Conservation (phyloP, 208 protist species). For the Trypanosoma boissoni region DNA sequence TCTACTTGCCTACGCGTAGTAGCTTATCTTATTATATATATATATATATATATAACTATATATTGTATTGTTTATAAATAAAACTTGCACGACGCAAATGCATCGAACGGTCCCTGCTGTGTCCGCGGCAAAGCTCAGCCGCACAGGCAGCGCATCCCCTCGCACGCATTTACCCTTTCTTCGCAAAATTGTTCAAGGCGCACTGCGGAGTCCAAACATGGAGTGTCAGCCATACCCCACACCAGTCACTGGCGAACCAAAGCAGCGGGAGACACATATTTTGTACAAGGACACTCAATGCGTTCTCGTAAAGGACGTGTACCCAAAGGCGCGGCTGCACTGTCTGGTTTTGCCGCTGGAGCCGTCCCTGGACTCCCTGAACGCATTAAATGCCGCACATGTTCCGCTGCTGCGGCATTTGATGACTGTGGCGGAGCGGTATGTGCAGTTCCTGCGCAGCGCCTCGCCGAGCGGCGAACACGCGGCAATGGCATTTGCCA, state of each 20-base stretch:
- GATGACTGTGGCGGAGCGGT: slow-evolving; percentile 45
- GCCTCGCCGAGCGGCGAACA: slow-evolving; percentile 16
- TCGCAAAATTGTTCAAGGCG: slow-evolving; percentile 59
- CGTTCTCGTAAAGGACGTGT: slow-evolving; percentile 82
- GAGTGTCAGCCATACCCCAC: slow-evolving; percentile 47
- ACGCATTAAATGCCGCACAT: slow-evolving; percentile 41
- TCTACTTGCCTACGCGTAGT: too few species aligned
- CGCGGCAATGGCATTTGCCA: slow-evolving; percentile 44
- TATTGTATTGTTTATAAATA: not conserved
- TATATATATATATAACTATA: slow-evolving; percentile 5
- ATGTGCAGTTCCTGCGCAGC: slow-evolving; percentile 48
- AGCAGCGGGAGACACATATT: slow-evolving; percentile 38
- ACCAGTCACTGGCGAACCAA: slow-evolving; percentile 27
- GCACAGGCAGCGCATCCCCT: slow-evolving; percentile 36
- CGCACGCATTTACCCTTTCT: slow-evolving; percentile 74
- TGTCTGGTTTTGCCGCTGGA: slow-evolving; percentile 83
- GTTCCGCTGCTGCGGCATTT: slow-evolving; percentile 57
- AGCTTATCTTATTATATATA: not conserved
- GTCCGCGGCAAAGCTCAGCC: too few species aligned
- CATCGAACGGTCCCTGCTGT: too few species aligned
- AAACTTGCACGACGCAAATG: not conserved
- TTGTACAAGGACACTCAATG: slow-evolving; percentile 77
- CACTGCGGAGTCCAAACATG: slow-evolving; percentile 29
- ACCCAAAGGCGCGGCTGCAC: slow-evolving; percentile 83
- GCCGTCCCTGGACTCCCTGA: slow-evolving; percentile 52